Percentiles rank a stretch among this genome's conserved stretches.
Conservation (phyloP, 2,329 filamentous ascomycete species). For the Colletotrichum lindemuthianum region DNA sequence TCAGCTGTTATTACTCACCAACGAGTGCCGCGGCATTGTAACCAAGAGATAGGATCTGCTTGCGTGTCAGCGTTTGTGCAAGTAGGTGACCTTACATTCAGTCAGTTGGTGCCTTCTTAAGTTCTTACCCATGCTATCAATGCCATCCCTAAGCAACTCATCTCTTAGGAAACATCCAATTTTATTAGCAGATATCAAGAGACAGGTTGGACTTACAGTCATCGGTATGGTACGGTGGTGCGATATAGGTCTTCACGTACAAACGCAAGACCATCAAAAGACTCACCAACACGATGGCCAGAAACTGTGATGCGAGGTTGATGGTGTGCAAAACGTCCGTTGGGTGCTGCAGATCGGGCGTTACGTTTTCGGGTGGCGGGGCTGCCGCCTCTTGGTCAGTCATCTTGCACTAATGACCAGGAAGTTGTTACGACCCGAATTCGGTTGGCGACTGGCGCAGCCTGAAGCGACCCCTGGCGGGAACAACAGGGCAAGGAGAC, state of each 20-base stretch:
- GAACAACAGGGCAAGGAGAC: too few relatives aligned
- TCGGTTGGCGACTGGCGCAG: too few relatives aligned
- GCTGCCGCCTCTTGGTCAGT: too few relatives aligned
- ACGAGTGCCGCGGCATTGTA: slow-evolving; percentile 40
- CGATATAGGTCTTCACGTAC: slow-evolving; percentile 40
- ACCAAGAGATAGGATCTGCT: slow-evolving; percentile 41
- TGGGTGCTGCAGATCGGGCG: not conserved
- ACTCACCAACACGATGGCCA: slow-evolving; percentile 40
- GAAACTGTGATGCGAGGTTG: slow-evolving; percentile 41
- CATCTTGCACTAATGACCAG: too few relatives aligned
- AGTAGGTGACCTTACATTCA: too few relatives aligned
- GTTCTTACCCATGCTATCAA: slow-evolving; percentile 16
- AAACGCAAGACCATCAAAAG: slow-evolving; percentile 40
- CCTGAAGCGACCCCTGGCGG: too few relatives aligned
- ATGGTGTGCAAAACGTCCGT: slow-evolving; percentile 40
- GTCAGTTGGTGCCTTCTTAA: not conserved
- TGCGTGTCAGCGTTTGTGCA: too few relatives aligned
- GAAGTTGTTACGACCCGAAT: too few relatives aligned
- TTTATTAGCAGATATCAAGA: not conserved
- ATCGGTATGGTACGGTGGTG: slow-evolving; percentile 36
- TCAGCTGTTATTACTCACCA: slow-evolving; percentile 30
- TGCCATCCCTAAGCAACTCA: slow-evolving; percentile 1
- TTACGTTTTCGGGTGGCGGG: too few relatives aligned
- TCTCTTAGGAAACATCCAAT: not conserved
- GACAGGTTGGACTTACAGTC: slow-evolving; percentile 39